phyloP scores from a whole-genome alignment of 352 stramenopile species.

The Pythium folliculosum region DNA sequence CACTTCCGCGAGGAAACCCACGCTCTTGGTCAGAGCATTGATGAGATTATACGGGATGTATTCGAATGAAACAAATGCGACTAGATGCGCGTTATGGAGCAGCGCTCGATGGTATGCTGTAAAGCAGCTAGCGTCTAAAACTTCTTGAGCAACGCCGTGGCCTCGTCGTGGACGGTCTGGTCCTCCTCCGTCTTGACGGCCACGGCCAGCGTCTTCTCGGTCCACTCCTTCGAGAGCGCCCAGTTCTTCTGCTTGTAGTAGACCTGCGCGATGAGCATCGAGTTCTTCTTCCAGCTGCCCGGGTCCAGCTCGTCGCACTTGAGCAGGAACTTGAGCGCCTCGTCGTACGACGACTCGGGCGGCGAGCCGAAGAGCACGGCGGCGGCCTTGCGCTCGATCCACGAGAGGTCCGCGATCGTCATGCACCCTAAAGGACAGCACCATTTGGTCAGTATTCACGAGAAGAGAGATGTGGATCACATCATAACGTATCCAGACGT shows the following conservation, averaged over 20 bases:
- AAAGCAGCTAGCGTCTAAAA: slow-evolving; percentile 11
- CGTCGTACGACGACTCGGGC: slow-evolving; percentile 82
- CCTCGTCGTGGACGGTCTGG: slow-evolving; percentile 67
- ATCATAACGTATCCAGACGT: slow-evolving; percentile 38
- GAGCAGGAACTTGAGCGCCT: slow-evolving; percentile 73
- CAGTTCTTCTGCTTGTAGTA: slow-evolving; percentile 82
- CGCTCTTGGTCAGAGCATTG: background rate
- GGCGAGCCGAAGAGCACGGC: slow-evolving; percentile 80
- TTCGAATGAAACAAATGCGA: background rate
- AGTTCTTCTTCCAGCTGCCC: slow-evolving; percentile 84
- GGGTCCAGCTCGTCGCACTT: slow-evolving; percentile 76
- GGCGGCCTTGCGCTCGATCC: slow-evolving; percentile 84
- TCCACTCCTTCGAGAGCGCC: slow-evolving; percentile 67
- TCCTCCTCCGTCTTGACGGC: slow-evolving; percentile 64
- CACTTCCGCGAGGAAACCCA: background rate
- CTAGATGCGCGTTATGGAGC: background rate
- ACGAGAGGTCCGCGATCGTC: slow-evolving; percentile 80
- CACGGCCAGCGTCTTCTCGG: slow-evolving; percentile 62
- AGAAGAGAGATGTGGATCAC: background rate
- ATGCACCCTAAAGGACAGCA: slow-evolving; percentile 54
- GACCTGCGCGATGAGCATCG: slow-evolving; percentile 77
- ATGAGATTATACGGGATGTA: background rate
- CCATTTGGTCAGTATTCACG: background rate
- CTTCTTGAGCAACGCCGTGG: slow-evolving; percentile 42
- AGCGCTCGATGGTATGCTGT: background rate